These are phyloP conservation scores for Aspergillus novofumigatus DNA, from an alignment of 2,329 filamentous ascomycete genomes.

Conservation along the genomic window DNA sequence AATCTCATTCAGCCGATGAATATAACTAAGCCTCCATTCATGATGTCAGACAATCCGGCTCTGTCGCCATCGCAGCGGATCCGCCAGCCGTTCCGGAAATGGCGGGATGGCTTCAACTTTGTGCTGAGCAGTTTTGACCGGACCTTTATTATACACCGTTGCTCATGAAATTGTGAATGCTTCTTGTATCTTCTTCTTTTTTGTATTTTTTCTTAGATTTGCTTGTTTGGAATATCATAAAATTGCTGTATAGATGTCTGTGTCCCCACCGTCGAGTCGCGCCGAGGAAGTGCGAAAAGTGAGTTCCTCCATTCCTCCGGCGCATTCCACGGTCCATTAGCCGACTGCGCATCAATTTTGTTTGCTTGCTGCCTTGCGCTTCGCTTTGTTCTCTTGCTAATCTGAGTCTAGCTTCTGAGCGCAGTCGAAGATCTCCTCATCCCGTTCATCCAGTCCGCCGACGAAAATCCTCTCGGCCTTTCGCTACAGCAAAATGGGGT, in stretches of 20 bases:
- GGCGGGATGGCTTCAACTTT: not conserved
- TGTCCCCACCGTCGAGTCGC: constrained; percentile 21
- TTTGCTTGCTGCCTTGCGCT: not conserved
- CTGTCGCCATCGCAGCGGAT: constrained; percentile 19
- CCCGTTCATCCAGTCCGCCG: constrained; percentile 43
- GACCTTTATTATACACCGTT: constrained; percentile 11
- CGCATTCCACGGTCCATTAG: not conserved
- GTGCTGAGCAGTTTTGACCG: not conserved
- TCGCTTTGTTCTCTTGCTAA: not conserved
- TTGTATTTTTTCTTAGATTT: not conserved
- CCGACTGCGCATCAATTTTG: not conserved
- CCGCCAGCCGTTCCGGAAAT: constrained; percentile 4
- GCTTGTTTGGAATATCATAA: not conserved
- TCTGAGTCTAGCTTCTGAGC: constrained; percentile 29
- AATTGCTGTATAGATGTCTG: constrained; percentile 19
- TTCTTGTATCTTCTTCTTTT: not conserved
- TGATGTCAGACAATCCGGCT: constrained; percentile 21
- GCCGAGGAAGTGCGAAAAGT: constrained; percentile 42
- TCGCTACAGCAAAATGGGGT: constrained; percentile 16
- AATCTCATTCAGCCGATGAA: not conserved
- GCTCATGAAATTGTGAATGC: not conserved
- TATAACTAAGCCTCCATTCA: not conserved
- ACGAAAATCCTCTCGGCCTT: constrained; percentile 23
- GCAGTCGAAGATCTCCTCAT: constrained; percentile 43
- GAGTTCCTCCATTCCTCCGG: constrained; percentile 21